Evolutionary conservation across 1,139 yeast genomes (phyloP).

Genomic region (Geotrichum aggregatum): DNA sequence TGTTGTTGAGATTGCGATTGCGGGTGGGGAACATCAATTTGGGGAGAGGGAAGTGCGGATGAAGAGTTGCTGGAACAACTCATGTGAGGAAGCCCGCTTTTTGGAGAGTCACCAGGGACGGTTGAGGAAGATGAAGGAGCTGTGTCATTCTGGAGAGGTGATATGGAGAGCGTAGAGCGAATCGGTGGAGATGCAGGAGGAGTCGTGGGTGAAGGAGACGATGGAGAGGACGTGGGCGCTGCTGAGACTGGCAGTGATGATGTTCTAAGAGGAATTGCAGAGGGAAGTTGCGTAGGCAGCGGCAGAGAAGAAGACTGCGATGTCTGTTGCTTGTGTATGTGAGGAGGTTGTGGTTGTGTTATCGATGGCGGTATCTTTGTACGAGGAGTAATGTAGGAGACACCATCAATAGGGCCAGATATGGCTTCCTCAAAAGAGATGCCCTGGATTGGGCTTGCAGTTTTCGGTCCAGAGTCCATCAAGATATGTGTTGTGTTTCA

Average conservation of each 20-base stretch:
- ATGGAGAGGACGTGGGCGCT: constrained; percentile 11
- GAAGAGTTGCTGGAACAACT: neutral
- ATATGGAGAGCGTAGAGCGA: neutral
- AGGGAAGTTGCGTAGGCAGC: neutral
- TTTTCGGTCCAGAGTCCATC: constrained; percentile 13
- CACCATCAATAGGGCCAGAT: constrained; percentile 16
- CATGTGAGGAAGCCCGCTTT: neutral
- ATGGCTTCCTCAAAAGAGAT: constrained; percentile 12
- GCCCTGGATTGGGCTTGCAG: constrained; percentile 7
- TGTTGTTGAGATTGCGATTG: neutral
- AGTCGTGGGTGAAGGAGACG: constrained; percentile 23
- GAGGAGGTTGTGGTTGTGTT: neutral
- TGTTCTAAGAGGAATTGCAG: constrained; percentile 10
- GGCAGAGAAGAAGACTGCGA: neutral
- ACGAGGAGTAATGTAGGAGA: constrained; percentile 12
- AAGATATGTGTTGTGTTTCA: neutral
- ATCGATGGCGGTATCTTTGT: neutral
- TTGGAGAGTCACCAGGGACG: neutral
- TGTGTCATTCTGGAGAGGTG: constrained; percentile 6
- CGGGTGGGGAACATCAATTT: neutral
- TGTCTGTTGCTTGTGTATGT: neutral
- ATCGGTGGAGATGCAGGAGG: constrained; percentile 24
- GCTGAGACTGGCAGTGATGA: constrained; percentile 8
- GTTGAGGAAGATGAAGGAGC: neutral
- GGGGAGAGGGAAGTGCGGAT: neutral